A percentile compares a stretch with the other conserved stretches of the same genome.
phyloP scores from a whole-genome alignment of 805 yeast genomes.

The Candida saitoana region DNA sequence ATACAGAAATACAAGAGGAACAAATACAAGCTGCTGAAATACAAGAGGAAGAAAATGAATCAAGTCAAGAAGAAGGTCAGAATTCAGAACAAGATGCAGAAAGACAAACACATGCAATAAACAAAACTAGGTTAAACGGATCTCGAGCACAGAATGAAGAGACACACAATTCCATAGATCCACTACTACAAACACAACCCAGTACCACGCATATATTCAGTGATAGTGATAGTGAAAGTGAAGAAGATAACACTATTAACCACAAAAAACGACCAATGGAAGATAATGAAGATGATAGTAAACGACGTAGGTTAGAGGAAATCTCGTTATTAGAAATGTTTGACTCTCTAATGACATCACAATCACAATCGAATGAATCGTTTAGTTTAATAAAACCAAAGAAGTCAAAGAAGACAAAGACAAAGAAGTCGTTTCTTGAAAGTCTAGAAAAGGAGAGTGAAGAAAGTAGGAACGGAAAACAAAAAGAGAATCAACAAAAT shows the following conservation, averaged over 20 bases:
- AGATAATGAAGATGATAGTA: not conserved
- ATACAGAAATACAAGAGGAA: not conserved
- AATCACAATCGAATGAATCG: not conserved
- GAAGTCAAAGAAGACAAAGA: not conserved
- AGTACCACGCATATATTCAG: too few species aligned
- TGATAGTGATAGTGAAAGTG: not conserved
- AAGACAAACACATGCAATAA: too few species aligned
- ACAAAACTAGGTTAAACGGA: too few species aligned
- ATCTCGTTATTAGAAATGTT: not conserved
- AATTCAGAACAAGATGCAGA: too few species aligned
- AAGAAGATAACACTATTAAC: not conserved
- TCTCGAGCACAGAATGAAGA: too few species aligned
- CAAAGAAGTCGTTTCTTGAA: too few species aligned
- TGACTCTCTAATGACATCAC: not conserved
- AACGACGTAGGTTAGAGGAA: not conserved
- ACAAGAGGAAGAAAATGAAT: too few species aligned
- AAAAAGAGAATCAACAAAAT: slow-evolving; percentile 8
- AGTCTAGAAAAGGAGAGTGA: slow-evolving; percentile 2
- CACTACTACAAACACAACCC: too few species aligned
- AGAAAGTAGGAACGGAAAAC: slow-evolving; percentile 10
- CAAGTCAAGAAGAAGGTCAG: too few species aligned
- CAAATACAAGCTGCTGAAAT: not conserved
- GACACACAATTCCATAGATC: too few species aligned
- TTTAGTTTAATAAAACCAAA: too few species aligned
- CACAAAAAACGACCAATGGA: not conserved